Conservation (phyloP, 306 rosid genomes). For the Casuarina glauca region DNA sequence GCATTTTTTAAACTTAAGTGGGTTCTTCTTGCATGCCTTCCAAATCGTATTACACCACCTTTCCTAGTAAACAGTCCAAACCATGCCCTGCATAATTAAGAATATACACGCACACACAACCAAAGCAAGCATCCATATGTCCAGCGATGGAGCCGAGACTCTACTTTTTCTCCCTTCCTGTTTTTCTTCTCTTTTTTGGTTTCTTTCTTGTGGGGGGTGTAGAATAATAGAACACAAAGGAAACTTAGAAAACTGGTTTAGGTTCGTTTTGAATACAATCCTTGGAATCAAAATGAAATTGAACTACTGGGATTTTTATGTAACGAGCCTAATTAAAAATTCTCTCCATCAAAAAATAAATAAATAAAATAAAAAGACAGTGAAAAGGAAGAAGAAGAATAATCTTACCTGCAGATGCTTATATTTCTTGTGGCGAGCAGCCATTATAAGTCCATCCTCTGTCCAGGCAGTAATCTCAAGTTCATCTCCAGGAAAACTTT, state of each 20-base stretch:
- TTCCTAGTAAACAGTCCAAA: too few relatives aligned
- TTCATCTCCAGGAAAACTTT: conserved; percentile 78
- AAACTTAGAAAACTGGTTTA: neutral
- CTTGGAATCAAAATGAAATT: neutral
- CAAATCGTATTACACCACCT: too few relatives aligned
- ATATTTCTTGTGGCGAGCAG: conserved; percentile 87
- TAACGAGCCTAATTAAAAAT: neutral
- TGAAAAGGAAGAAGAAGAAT: conserved; percentile 3
- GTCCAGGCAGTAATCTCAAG: conserved; percentile 93
- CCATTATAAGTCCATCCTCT: conserved; percentile 95
- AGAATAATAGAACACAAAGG: too few relatives aligned
- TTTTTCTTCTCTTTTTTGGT: too few relatives aligned
- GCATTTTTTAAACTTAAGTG: too few relatives aligned
- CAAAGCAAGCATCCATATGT: too few relatives aligned
- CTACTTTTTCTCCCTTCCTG: neutral
- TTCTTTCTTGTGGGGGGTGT: too few relatives aligned
- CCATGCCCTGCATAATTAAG: too few relatives aligned
- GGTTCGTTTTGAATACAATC: neutral
- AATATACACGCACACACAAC: too few relatives aligned
- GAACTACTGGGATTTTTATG: too few relatives aligned
- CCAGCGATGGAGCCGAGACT: too few relatives aligned
- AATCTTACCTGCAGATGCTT: conserved; percentile 66
- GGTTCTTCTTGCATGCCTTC: too few relatives aligned
- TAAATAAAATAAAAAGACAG: neutral
- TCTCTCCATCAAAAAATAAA: neutral